Evolutionary conservation across 495 filamentous ascomycete genomes (phyloP), one percentile per base, ranked within the genome.

Genomic region (Massariosphaeria phaeospora): DNA sequence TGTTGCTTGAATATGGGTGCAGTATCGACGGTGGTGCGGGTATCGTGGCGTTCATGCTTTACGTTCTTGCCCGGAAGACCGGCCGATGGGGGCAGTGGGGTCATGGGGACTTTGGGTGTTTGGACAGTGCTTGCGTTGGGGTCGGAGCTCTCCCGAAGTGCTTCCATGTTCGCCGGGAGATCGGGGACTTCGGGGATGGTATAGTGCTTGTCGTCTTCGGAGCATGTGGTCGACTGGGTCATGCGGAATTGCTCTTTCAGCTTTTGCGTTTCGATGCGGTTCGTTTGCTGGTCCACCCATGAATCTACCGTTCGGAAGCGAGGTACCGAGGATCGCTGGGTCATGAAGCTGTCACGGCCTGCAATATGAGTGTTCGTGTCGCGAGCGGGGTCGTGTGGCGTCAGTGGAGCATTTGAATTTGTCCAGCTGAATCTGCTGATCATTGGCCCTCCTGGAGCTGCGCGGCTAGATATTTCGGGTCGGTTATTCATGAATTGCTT

Each of bases 221-320:
- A 51, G 11, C 15, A 36, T 17, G 34, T 33, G 20, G 50, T 55
- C 12, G 45, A 55, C 17, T 36, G 21, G 6, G 55, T 52, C 8
- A 47, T 20, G 2, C 50, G 55, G 24, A 56, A 31, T 44, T 50
- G 35, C 8, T 66, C 63, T 10, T 45, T 35, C 10, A 63, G 47
- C 42, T 58, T 58, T 41, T 61, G 56, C 26, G 53, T 55, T 17
- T 61, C 64, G 24, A 66, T 20, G 8, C 67, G 62, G 8, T 52
- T 52, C 0, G 69, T 48, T 58, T 84, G 82, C 54, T 84, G 77
- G 59, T 76, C 72, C 2, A 85, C 81, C 82, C 82, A 85, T 12
- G 75, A 79, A 39, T 69, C 70, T 45, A 85, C 69, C 8, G 72
- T 73, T 23, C 79, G 74, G 61, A 82, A 84, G 15, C 75, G 73